Evolutionary conservation across 2,329 filamentous ascomycete genomes (phyloP).

Genomic region (Talaromyces pinophilus): DNA sequence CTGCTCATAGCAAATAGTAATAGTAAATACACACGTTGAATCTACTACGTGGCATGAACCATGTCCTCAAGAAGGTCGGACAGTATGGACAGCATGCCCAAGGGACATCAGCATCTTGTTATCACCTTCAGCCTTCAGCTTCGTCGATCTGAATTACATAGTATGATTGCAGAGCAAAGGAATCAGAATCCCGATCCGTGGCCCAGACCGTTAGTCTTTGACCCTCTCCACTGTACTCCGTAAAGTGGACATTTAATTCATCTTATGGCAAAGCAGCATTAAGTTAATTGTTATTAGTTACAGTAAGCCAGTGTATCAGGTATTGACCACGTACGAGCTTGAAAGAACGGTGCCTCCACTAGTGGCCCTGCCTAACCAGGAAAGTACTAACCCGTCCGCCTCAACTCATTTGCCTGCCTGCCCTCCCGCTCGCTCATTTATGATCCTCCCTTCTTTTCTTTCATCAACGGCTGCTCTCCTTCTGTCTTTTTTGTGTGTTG

Average conservation of each 20-base stretch:
- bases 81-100: neutral
- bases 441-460: slow-evolving; percentile 9
- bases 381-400: slow-evolving; percentile 4
- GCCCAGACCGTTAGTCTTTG: neutral
- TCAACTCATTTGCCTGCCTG: slow-evolving; percentile 5
- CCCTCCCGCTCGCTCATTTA: neutral
- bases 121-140: neutral
- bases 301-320: neutral
- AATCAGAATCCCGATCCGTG: neutral
- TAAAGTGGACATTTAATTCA: neutral
- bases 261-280: neutral
- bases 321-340: neutral
- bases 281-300: neutral
- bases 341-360: neutral
- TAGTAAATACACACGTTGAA: neutral
- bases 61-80: neutral
- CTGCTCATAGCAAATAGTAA: neutral
- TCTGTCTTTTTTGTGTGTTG: slow-evolving; percentile 1
- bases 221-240: neutral
- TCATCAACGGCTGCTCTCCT: neutral
- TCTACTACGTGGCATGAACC: neutral
- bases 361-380: slow-evolving; percentile 4
- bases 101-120: neutral
- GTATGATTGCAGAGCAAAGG: neutral
- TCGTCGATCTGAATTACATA: neutral